Base-by-base conservation (phyloP, 768 basidiomycete species). In the Mycena latifolia region DNA sequence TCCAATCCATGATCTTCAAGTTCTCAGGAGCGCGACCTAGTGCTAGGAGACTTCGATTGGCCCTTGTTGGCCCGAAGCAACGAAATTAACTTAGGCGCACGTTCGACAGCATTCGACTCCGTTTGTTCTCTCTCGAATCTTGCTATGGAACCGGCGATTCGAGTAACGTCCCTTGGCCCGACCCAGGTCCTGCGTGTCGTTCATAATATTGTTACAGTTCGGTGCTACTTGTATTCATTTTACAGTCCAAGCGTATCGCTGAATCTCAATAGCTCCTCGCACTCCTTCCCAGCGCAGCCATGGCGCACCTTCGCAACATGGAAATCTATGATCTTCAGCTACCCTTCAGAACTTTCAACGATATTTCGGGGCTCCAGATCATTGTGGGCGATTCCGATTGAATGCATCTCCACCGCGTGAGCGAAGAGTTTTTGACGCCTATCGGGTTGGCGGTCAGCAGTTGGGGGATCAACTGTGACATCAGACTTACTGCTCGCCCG, bases 291-390 rank as follows among this genome's bases (percentile, higher is more conserved):
- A 39, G 31, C 28, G 37, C 68, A 69, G 18, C 51, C n/a, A 46
- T 69, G 60, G 6, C 25, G 17, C 33, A 54, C 28, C 12, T 53
- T 14, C 31, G 67, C 63, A 17, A 61, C 9, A 29, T 64, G 58
- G 28, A 69, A 69, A 54, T 69, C 68, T 20, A 69, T 62, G 63
- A 69, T 69, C 25, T 14, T 47, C 5, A 62, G 35, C 1, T 69
- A 47, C 11, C 63, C 59, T 15, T 37, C 54, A 17, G 46, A 20
- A 39, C 65, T 63, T 39, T 28, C 24, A 25, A 69, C 29, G 17
- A 69, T 31, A 20, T 69, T 69, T 6, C 63, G 54, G 17, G 54
- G 60, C 5, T 18, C 55, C 3, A 69, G 55, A 43, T 69, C 57
- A 29, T 53, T 25, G 51, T 69, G 67, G 20, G 3, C 2, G 10